Conservation (phyloP, 2,329 filamentous ascomycete species). For the Blumeria graminis region DNA sequence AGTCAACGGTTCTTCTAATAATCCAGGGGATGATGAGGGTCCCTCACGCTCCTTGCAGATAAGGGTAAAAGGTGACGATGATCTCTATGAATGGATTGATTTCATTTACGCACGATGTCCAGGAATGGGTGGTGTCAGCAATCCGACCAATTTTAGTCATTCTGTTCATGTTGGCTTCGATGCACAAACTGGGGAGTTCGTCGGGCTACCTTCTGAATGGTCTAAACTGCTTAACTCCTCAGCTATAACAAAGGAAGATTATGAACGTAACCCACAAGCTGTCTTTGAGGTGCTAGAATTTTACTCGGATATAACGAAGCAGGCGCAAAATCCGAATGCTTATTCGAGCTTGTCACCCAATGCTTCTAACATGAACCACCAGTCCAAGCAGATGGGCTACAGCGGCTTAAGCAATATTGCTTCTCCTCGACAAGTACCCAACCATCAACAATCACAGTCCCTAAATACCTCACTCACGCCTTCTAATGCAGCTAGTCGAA, state of each 20-base stretch:
- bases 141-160: constrained; percentile 94
- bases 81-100: constrained; percentile 97
- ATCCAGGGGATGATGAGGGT: constrained; percentile 49
- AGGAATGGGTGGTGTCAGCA: constrained; percentile 93
- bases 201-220: constrained; percentile 87
- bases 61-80: constrained; percentile 83
- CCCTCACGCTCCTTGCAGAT: constrained; percentile 68
- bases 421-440: constrained; percentile 40
- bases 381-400: constrained; percentile 41
- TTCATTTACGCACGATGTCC: constrained; percentile 92
- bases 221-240: constrained; percentile 89
- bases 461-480: constrained; percentile 14
- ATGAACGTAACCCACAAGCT: constrained; percentile 83
- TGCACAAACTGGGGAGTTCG: constrained; percentile 81
- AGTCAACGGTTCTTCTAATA: constrained; percentile 41
- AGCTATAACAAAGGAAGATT: constrained; percentile 94
- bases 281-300: constrained; percentile 64
- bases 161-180: constrained; percentile 96
- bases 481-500: constrained; percentile 19
- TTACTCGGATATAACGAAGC: constrained; percentile 62
- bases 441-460: constrained; percentile 19
- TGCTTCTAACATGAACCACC: constrained; percentile 26
- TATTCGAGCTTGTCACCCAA: constrained; percentile 46
- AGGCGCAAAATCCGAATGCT: constrained; percentile 43
- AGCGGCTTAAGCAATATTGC: constrained; percentile 31